phyloP scores from a whole-genome alignment of 345 rosid genomes.

The Ailanthus altissimus region DNA sequence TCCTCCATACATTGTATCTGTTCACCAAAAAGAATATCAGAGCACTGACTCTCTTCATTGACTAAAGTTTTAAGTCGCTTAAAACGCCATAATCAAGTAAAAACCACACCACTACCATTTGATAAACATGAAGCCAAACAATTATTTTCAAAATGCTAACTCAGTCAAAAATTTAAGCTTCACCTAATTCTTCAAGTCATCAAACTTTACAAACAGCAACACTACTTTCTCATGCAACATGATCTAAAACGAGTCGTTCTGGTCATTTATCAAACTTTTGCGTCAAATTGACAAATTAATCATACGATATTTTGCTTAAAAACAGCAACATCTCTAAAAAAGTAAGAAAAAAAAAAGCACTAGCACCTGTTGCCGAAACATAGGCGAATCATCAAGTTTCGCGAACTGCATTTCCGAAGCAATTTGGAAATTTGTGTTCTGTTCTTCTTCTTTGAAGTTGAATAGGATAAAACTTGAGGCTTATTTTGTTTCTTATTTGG shows the following conservation, averaged over 20 bases:
- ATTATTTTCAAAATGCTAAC: background rate
- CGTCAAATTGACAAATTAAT: background rate
- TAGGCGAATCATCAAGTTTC: constrained; percentile 84
- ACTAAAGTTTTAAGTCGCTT: background rate
- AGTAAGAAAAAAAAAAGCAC: background rate
- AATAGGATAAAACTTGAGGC: background rate
- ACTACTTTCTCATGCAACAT: no score
- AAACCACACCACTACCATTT: background rate
- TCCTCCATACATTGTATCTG: constrained; percentile 70
- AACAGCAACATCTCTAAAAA: background rate
- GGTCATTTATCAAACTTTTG: no score
- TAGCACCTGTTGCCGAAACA: constrained; percentile 82
- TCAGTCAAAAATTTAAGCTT: background rate
- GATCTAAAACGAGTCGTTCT: background rate
- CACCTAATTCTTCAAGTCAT: no score
- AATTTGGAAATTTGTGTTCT: constrained; percentile 16
- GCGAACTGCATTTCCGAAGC: constrained; percentile 52
- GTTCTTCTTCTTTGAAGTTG: constrained; percentile 14
- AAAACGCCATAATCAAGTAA: background rate
- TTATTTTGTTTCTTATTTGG: background rate
- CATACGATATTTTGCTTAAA: background rate
- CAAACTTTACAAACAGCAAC: background rate
- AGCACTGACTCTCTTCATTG: background rate
- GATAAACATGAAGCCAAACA: background rate
- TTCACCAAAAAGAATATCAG: constrained; percentile 27